A percentile compares a stretch with the other conserved stretches of the same genome.
These are phyloP conservation scores for Suillus spraguei DNA, from an alignment of 768 basidiomycete species.

Conservation along the genomic window DNA sequence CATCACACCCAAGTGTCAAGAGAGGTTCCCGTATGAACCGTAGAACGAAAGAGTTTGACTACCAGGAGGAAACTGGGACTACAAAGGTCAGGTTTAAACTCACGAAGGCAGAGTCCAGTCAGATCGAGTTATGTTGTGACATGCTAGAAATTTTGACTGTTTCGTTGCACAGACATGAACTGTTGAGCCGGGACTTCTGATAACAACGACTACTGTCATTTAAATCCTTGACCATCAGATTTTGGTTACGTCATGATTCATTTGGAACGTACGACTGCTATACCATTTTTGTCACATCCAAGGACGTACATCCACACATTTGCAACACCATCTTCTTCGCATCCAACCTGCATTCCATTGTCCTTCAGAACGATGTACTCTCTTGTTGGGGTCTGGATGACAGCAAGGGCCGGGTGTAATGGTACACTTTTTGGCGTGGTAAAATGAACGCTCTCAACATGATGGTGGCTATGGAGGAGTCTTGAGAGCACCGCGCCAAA, in stretches of 20 bases:
- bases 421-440: conserved; percentile 39
- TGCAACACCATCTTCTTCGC: conserved; percentile 73
- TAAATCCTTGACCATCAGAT: not conserved
- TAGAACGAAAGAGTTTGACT: not conserved
- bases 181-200: not conserved
- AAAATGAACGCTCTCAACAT: conserved; percentile 78
- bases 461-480: conserved; percentile 25
- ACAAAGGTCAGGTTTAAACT: not conserved
- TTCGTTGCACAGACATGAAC: not conserved
- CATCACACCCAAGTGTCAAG: not conserved
- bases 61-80: not conserved
- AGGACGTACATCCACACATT: conserved; percentile 63
- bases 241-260: not conserved
- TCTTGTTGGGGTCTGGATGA: conserved; percentile 67
- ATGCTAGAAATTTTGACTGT: not conserved
- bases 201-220: not conserved
- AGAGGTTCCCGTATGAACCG: not conserved
- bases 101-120: not conserved
- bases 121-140: not conserved
- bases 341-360: conserved; percentile 77
- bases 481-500: not conserved
- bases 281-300: conserved; percentile 40
- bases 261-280: not conserved
- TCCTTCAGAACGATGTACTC: conserved; percentile 73
- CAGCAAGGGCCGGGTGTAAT: conserved; percentile 66